phyloP scores from a whole-genome alignment of 2,329 filamentous ascomycete species.

The Trichoderma sp. region DNA sequence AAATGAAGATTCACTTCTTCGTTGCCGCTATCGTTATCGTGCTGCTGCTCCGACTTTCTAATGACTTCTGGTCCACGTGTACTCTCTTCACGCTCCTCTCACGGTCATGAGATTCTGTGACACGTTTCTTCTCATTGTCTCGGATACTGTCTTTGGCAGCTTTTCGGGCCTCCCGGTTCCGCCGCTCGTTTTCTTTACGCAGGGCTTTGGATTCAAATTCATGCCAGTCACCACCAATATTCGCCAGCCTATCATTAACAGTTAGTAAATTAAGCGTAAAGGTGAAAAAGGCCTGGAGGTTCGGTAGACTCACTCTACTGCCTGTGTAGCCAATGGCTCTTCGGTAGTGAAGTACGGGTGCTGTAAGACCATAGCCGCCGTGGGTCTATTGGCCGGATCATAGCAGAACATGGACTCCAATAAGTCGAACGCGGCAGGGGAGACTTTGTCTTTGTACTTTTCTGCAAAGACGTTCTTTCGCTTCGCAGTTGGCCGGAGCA shows the following conservation, averaged over 20 bases:
- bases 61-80: slow-evolving; percentile 35
- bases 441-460: slow-evolving; percentile 76
- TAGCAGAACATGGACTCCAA: slow-evolving; percentile 84
- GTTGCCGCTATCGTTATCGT: background rate
- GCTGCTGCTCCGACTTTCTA: slow-evolving; percentile 9
- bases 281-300: slow-evolving; percentile 31
- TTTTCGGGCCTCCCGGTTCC: slow-evolving; percentile 55
- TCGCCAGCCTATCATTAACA: slow-evolving; percentile 61
- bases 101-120: slow-evolving; percentile 37
- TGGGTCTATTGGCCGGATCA: slow-evolving; percentile 81
- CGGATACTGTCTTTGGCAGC: slow-evolving; percentile 44
- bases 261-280: slow-evolving; percentile 31
- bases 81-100: slow-evolving; percentile 40
- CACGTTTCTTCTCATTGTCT: slow-evolving; percentile 46
- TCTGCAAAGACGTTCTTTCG: slow-evolving; percentile 77
- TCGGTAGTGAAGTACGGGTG: slow-evolving; percentile 89
- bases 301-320: slow-evolving; percentile 69
- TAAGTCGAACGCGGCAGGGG: slow-evolving; percentile 79
- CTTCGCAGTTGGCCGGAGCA: slow-evolving; percentile 76
- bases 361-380: slow-evolving; percentile 78
- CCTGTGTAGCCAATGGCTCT: slow-evolving; percentile 74
- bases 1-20: slow-evolving; percentile 1
- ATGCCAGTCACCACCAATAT: slow-evolving; percentile 93
- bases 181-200: slow-evolving; percentile 81
- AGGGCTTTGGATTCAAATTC: slow-evolving; percentile 97